A percentile compares a stretch with the other conserved stretches of the same genome.
These are phyloP conservation scores for Stenogyne calaminthoides DNA, from an alignment of 305 asterid genomes.

Conservation along the genomic window DNA sequence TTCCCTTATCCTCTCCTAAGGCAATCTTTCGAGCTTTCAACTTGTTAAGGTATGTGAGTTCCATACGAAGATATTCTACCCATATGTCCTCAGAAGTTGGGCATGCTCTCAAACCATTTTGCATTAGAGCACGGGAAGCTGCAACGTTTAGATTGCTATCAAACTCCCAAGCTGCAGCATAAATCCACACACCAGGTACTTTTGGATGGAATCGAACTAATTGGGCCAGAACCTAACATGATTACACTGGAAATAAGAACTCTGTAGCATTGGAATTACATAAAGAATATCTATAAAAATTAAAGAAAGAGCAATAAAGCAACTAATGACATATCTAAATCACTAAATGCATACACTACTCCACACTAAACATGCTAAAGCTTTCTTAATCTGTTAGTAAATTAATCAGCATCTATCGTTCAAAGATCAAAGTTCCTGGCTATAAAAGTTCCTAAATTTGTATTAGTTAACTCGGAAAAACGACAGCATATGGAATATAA, in stretches of 20 bases:
- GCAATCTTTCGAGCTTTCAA: constrained; percentile 82
- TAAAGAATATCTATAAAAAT: neutral
- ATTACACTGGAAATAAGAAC: constrained; percentile 22
- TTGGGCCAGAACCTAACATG: constrained; percentile 73
- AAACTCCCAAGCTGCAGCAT: constrained; percentile 99
- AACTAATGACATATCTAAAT: neutral
- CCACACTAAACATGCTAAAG: neutral
- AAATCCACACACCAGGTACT: constrained; percentile 89
- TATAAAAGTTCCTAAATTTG: neutral
- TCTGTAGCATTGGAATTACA: neutral
- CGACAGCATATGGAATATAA: neutral
- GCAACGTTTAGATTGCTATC: constrained; percentile 80
- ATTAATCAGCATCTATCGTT: neutral
- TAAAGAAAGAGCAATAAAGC: neutral
- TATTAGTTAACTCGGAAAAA: neutral
- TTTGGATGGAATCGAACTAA: constrained; percentile 88
- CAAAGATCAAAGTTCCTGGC: constrained; percentile 7
- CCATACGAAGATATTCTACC: constrained; percentile 97
- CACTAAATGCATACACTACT: neutral
- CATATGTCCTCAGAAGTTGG: constrained; percentile 86
- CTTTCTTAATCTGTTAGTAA: neutral
- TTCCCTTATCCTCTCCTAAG: constrained; percentile 68
- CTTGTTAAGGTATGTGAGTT: constrained; percentile 86
- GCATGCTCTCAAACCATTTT: constrained; percentile 90
- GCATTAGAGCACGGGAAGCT: constrained; percentile 95